Evolutionary conservation across 2,329 filamentous ascomycete species (phyloP).

Genomic region (Epichloe festucae): DNA sequence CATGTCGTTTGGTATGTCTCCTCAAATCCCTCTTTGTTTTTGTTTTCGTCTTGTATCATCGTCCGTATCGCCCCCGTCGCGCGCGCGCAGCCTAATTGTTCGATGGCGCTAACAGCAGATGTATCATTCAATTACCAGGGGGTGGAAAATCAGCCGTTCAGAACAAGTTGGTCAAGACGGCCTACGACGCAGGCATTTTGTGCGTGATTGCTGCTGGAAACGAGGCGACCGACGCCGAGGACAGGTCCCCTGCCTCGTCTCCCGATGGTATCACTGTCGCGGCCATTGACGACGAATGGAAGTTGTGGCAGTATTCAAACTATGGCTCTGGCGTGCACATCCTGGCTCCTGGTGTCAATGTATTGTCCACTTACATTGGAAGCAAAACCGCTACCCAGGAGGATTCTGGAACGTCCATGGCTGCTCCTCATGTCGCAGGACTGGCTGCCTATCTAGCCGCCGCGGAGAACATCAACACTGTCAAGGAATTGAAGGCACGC

Average conservation of each 20-base stretch:
- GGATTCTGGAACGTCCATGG: slow-evolving; percentile 50
- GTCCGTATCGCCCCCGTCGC: no score
- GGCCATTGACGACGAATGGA: slow-evolving; percentile 28
- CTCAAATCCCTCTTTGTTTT: background rate
- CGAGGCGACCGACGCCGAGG: slow-evolving; percentile 23
- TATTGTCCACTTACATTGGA: slow-evolving; percentile 35
- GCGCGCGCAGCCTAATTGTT: no score
- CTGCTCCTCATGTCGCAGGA: slow-evolving; percentile 46
- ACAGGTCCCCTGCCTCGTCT: slow-evolving; percentile 33
- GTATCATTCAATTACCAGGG: background rate
- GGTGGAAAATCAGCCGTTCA: slow-evolving; percentile 20
- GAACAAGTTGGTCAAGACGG: slow-evolving; percentile 35
- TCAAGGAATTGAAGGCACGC: slow-evolving; percentile 27
- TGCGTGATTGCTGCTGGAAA: slow-evolving; percentile 45
- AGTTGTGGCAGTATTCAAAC: slow-evolving; percentile 34
- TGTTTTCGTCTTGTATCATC: background rate
- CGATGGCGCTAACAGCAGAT: background rate
- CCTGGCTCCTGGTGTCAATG: slow-evolving; percentile 34
- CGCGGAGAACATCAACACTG: slow-evolving; percentile 26
- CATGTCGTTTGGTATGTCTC: slow-evolving; percentile 34
- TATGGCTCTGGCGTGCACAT: slow-evolving; percentile 35
- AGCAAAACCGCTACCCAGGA: slow-evolving; percentile 26
- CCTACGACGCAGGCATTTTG: slow-evolving; percentile 33
- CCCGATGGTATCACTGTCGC: slow-evolving; percentile 38
- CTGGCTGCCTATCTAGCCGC: slow-evolving; percentile 42